Percentiles rank a stretch among this genome's conserved stretches.
Evolutionary conservation across 805 yeast genomes (phyloP).

Genomic region (Metschnikowia orientalis): DNA sequence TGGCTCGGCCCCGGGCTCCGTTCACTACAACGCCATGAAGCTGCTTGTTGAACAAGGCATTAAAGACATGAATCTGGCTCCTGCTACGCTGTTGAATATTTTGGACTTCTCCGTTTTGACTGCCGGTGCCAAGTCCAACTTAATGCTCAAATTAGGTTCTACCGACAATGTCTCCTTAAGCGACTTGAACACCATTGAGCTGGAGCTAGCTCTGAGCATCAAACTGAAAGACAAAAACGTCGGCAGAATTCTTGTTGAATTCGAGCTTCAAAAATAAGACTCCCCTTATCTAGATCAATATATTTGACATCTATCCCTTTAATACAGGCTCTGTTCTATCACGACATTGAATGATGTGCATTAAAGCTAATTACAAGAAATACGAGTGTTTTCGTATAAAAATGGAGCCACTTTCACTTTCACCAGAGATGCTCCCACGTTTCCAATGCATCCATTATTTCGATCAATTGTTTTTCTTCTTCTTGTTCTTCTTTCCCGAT

Average conservation of each 20-base stretch:
- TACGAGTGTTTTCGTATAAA: too few relatives aligned
- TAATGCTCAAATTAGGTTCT: conserved; percentile 29
- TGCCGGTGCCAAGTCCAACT: conserved; percentile 55
- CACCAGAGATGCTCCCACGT: conserved; percentile 6
- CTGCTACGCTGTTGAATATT: conserved; percentile 31
- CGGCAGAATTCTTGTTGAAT: conserved; percentile 18
- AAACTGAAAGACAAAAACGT: conserved; percentile 13
- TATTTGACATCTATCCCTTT: too few relatives aligned
- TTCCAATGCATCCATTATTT: conserved; percentile 2
- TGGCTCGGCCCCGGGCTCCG: conserved; percentile 51
- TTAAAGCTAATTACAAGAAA: conserved; percentile 5
- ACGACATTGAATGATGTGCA: too few relatives aligned
- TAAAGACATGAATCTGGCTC: conserved; percentile 18
- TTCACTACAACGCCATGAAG: conserved; percentile 42
- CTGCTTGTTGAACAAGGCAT: conserved; percentile 35
- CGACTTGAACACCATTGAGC: conserved; percentile 11
- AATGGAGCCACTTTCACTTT: too few relatives aligned
- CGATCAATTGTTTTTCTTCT: conserved; percentile 12
- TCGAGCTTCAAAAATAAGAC: conserved; percentile 3
- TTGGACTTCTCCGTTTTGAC: conserved; percentile 45
- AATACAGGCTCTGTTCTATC: too few relatives aligned
- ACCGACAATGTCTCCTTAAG: conserved; percentile 18
- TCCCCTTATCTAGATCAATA: too few relatives aligned
- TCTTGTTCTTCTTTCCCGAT: conserved; percentile 21
- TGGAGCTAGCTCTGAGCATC: conserved; percentile 13